A percentile compares a stretch with the other conserved stretches of the same genome.
Conservation (phyloP, 2,329 filamentous ascomycete species). For the Monosporascus cannonballus region DNA sequence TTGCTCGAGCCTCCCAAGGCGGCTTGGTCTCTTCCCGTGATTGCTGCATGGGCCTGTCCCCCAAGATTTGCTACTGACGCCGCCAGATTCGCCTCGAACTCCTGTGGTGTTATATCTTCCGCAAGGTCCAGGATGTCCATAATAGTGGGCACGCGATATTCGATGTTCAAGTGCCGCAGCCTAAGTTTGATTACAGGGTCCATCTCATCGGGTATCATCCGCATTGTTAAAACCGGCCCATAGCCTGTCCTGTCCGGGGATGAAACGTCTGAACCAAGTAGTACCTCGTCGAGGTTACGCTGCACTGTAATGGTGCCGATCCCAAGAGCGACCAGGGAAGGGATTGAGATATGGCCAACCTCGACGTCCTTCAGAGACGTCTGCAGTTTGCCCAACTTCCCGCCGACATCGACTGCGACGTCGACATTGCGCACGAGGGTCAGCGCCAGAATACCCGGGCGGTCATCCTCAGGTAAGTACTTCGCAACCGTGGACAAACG, state of each 20-base stretch:
- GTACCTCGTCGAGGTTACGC: constrained; percentile 63
- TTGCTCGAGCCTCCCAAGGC: constrained; percentile 9
- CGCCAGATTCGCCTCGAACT: constrained; percentile 69
- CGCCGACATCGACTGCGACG: constrained; percentile 56
- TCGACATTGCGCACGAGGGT: constrained; percentile 59
- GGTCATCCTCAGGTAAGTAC: constrained; percentile 91
- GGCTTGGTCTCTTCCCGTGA: constrained; percentile 28
- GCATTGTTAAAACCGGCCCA: constrained; percentile 67
- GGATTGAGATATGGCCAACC: constrained; percentile 75
- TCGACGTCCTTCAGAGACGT: constrained; percentile 59
- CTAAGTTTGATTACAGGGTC: constrained; percentile 88
- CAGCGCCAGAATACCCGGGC: constrained; percentile 79
- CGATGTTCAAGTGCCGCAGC: constrained; percentile 74
- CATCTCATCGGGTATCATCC: constrained; percentile 90
- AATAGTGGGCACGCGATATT: constrained; percentile 81
- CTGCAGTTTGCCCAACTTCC: constrained; percentile 60
- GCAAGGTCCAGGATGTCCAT: constrained; percentile 71
- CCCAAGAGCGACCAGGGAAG: constrained; percentile 74
- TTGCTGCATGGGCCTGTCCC: constrained; percentile 50
- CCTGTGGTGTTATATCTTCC: constrained; percentile 61
- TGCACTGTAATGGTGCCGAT: constrained; percentile 55
- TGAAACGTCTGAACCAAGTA: constrained; percentile 52
- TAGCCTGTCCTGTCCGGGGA: constrained; percentile 20
- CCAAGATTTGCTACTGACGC: constrained; percentile 74
- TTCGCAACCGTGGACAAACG: constrained; percentile 85